Base-by-base conservation (phyloP, 352 stramenopile genomes). In the Plasmopara muralis region DNA sequence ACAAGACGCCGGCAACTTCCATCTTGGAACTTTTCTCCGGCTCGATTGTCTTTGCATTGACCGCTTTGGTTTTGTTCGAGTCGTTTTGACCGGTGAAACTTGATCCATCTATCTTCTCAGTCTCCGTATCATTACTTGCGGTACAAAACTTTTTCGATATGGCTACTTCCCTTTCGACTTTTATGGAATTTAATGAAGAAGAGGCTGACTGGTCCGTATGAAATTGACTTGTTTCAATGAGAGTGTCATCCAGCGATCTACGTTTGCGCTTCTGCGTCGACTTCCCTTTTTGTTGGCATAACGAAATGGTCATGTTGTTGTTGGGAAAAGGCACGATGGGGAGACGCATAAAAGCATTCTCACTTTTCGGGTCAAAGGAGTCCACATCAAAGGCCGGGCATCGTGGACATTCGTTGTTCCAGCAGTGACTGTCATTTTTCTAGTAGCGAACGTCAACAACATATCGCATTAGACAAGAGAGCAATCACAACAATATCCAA, bases 351-450 rank as follows among this genome's bases (percentile, higher is more conserved):
- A 78, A 69, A 6, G 52, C 61, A 30, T 79, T 68, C 57, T 66
- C 57, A 30, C 61, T 42, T 9, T 45, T 69, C 9, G 70, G 48
- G 38, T 83, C 69, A 40, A 77, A 49, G 2, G 30, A 49, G 29
- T 30, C 30, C 43, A 49, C 29, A 41, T 92, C 73, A 50, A 88
- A 94, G 12, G 77, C 68, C 2, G 77, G 53, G 18, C 74, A 88
- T 30, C 78, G 68, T 6, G 84, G 84, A 47, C 84, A 94, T 16
- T 69, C 52, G 7, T 68, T 56, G 46, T 94, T 94, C 81, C 82
- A 94, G 52, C 84, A 94, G 8, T 49, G 28, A 30, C 29, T 29
- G 15, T 30, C 43, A 10, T 40, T 12, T 14, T 49, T 29, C 43
- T 49, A 14, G 8, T 16, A 40, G 20, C 45, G 20, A 5, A 18